Evolutionary conservation across 176 grass and related monocot species (phyloP), one percentile per base, ranked within the genome.

Genomic region (Guadua angustifolia): DNA sequence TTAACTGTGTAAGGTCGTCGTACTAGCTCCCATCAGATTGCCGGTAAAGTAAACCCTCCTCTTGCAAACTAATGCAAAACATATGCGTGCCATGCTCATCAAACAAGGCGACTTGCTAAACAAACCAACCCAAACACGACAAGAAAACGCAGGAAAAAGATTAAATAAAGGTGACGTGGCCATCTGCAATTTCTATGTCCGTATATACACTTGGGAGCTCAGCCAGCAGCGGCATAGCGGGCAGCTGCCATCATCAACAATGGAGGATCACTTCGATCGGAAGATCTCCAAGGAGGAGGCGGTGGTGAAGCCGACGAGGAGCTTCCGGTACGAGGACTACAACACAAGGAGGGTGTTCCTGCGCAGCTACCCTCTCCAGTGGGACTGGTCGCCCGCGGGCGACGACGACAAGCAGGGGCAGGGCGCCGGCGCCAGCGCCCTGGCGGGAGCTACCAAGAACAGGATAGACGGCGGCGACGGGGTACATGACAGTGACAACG

Each of bases 301-400:
- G 9, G 78, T 26, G 60, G 42, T 61, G 79, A 87, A 74, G 83
- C 79, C 71, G 45, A 66, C 79, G 5, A 86, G 80, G 82, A 92
- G 94, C 85, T 94, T 97, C 74, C 90, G 94, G 67, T 77, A 88
- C 79, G 94, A 97, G 90, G 94, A 94, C 60, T 97, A 94, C 87
- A 92, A 39, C 87, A 92, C 82, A 56, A 82, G 88, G 87, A 67
- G 94, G 70, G 88, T 90, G 5, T 97, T 97, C 81, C 55, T 97
- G 79, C 88, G 89, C 45, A 97, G 94, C 92, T 94, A 94, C 62
- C 92, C 94, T 36, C 91, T 94, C 7, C 94, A 92, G 83, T 94
- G 94, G 94, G 91, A 87, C 9, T 72, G 83, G 66, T 79, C 91
- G 24, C 36, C 59, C 2, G 21, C 3, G 11, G 72, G 18, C 35